phyloP scores from a whole-genome alignment of 352 stramenopile species.

The Albugo laibachii region DNA sequence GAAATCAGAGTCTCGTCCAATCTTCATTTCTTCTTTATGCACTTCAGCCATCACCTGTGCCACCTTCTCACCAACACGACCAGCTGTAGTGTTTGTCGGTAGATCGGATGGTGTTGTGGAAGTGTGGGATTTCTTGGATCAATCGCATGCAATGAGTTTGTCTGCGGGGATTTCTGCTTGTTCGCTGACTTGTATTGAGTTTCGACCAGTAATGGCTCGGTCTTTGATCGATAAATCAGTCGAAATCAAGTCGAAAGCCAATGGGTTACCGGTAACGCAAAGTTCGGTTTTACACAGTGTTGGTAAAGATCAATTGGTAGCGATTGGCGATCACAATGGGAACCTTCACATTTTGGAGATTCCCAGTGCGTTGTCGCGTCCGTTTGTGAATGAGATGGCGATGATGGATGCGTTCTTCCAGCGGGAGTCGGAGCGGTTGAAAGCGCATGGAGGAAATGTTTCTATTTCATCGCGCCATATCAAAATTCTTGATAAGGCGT shows the following conservation, averaged over 20 bases:
- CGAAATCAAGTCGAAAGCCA: not conserved
- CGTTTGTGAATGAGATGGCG: constrained; percentile 49
- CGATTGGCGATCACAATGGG: constrained; percentile 79
- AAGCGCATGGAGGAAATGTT: constrained; percentile 13
- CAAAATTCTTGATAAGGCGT: not conserved
- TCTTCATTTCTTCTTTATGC: constrained; percentile 77
- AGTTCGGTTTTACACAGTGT: constrained; percentile 11
- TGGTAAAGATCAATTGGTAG: constrained; percentile 84
- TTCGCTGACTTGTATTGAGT: constrained; percentile 74
- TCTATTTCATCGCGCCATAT: not conserved
- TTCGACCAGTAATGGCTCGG: constrained; percentile 20
- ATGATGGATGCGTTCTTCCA: constrained; percentile 82
- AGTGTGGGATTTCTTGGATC: constrained; percentile 88
- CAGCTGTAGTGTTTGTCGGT: constrained; percentile 74
- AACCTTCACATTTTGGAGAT: constrained; percentile 88
- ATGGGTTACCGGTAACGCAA: not conserved
- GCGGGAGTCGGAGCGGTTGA: constrained; percentile 65
- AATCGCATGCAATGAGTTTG: constrained; percentile 70
- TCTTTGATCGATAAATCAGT: not conserved
- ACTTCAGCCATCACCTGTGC: constrained; percentile 60
- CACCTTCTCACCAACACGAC: constrained; percentile 76
- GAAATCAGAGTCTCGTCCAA: constrained; percentile 20
- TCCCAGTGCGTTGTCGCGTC: constrained; percentile 70
- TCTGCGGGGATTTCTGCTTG: constrained; percentile 68
- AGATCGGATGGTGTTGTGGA: constrained; percentile 81